phyloP scores from a whole-genome alignment of 202 grass and related monocot species.

The Setaria italica region DNA sequence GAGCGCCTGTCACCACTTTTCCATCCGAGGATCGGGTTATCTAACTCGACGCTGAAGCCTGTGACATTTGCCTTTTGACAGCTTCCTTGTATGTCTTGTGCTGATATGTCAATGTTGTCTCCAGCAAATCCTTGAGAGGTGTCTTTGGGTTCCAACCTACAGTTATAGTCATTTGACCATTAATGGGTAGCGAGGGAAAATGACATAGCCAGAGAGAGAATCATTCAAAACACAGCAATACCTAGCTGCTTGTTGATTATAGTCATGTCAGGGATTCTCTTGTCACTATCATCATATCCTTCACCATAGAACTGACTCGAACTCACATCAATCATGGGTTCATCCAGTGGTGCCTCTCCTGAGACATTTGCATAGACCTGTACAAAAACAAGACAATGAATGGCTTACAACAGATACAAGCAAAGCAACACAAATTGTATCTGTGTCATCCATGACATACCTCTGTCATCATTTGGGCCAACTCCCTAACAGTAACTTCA shows the following conservation, averaged over 20 bases:
- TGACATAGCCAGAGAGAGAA: not conserved
- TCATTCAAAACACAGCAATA: slow-evolving; percentile 37
- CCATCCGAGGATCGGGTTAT: not conserved
- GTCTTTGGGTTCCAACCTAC: slow-evolving; percentile 98
- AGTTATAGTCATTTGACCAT: not conserved
- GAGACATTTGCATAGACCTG: slow-evolving; percentile 92
- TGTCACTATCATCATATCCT: slow-evolving; percentile 97
- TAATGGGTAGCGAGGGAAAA: not conserved
- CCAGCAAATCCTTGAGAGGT: slow-evolving; percentile 83
- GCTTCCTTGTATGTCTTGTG: slow-evolving; percentile 97
- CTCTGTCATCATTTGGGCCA: slow-evolving; percentile 91
- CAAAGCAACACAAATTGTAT: not conserved
- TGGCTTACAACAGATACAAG: slow-evolving; percentile 18
- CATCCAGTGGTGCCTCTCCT: slow-evolving; percentile 70
- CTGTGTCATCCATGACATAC: slow-evolving; percentile 15
- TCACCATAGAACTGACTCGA: slow-evolving; percentile 89
- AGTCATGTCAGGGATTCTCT: slow-evolving; percentile 90
- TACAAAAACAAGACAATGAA: not conserved
- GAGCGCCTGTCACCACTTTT: not conserved
- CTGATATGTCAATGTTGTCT: slow-evolving; percentile 94
- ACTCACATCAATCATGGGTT: slow-evolving; percentile 81
- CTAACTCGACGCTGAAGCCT: slow-evolving; percentile 78
- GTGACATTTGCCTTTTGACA: slow-evolving; percentile 77
- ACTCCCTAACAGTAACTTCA: slow-evolving; percentile 88
- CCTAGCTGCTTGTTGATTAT: slow-evolving; percentile 94